A percentile compares a stretch with the other conserved stretches of the same genome.
phyloP scores from a whole-genome alignment of 192 early-diverging fungal genomes.

The Helicostylum pulchrum region DNA sequence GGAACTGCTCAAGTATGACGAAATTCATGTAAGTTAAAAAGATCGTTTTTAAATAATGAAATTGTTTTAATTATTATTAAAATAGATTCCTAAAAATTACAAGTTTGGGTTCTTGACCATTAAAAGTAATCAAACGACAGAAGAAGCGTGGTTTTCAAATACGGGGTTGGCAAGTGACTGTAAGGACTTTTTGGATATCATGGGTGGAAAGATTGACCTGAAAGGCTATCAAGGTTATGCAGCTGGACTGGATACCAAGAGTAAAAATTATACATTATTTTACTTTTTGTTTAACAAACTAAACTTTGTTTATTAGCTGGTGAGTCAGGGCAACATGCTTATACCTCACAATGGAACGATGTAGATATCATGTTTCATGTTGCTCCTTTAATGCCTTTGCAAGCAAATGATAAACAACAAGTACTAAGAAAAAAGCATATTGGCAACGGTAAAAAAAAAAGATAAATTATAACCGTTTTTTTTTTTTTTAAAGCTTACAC shows the following conservation, averaged over 20 bases:
- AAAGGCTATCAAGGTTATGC: slow-evolving; percentile 70
- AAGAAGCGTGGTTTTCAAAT: slow-evolving; percentile 76
- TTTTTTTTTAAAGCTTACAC: slow-evolving; percentile 39
- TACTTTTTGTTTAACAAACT: not conserved
- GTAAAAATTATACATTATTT: not conserved
- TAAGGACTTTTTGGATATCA: slow-evolving; percentile 63
- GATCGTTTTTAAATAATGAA: not conserved
- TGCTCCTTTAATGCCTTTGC: slow-evolving; percentile 60
- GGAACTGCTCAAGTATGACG: slow-evolving; percentile 14
- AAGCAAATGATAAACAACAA: slow-evolving; percentile 63
- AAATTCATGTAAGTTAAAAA: slow-evolving; percentile 12
- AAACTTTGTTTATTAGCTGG: not conserved
- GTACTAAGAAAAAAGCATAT: slow-evolving; percentile 57
- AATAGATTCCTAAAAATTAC: slow-evolving; percentile 48
- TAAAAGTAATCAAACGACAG: slow-evolving; percentile 58
- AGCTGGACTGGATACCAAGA: slow-evolving; percentile 67
- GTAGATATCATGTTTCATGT: slow-evolving; percentile 80
- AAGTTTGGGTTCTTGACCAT: slow-evolving; percentile 75
- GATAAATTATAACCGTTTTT: slow-evolving; percentile 15
- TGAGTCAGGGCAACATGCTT: slow-evolving; percentile 60
- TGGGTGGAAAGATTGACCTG: slow-evolving; percentile 65
- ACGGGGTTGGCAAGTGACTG: slow-evolving; percentile 46
- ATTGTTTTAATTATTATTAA: not conserved
- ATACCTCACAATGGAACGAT: slow-evolving; percentile 71
- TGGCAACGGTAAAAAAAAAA: slow-evolving; percentile 47